Base-by-base conservation (phyloP, 805 yeast species). In the Saccharomycopsis oosterbeekiorum region DNA sequence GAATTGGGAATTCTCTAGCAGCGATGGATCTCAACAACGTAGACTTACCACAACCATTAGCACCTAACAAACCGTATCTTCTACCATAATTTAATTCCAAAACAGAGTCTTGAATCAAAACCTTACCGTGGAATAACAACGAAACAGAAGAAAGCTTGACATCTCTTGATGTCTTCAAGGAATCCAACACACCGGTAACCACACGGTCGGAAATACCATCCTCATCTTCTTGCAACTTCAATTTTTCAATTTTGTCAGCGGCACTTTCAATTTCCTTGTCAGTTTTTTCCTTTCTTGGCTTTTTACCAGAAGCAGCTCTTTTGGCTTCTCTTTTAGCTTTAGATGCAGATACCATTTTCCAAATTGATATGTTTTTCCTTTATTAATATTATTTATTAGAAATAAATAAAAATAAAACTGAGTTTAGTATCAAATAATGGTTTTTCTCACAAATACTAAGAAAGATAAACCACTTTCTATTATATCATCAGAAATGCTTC, bases 261-360 rank as follows among this genome's bases (percentile, higher is more conserved):
- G 87, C 81, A 59, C 79, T 80, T 58, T 83, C 85, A 56, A 77
- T 84, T 34, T 80, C 76, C 64, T 79, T 77, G 56, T 78, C 68
- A 68, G 66, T 69, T 73, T 71, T 72, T 68, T 66, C 81, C 74
- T 86, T 82, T 77, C 83, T 86, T 77, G 83, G 78, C 65, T 80
- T 76, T 70, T 84, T 78, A 71, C 91, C 92, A 68, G 88, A 89
- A 64, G 89, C 96, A 68, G 88, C 89, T 76, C 91, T 90, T 79
- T 92, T 93, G 67, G 96, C 97, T 67, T 93, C 97, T 86, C 99
- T 89, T 80, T 93, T 94, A 66, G 98, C 98, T 76, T 93, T 93
- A 21, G 97, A 91, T 67, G 97, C 85, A 61, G 98, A 93, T 67
- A 85, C 82, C 62, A 59, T 64, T 57, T 17, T 60, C 6, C 41